phyloP scores from a whole-genome alignment of 768 basidiomycete genomes.

The Termitomyces sp. region DNA sequence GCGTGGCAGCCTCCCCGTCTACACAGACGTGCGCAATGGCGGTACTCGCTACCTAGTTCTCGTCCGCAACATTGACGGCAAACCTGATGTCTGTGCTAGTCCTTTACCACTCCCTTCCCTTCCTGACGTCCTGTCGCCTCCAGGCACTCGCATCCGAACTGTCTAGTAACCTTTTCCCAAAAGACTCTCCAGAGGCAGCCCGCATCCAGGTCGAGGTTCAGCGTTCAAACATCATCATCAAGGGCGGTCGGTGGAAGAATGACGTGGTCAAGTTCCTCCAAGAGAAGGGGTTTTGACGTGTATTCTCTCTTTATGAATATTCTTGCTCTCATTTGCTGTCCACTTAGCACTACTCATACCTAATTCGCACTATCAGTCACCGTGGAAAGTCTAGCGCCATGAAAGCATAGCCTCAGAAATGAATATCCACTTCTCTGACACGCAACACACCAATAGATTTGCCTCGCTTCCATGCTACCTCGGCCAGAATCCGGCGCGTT shows the following conservation, averaged over 20 bases:
- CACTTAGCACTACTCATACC: constrained; percentile 8
- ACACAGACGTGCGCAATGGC: constrained; percentile 69
- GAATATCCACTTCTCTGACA: constrained; percentile 7
- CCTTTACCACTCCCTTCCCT: constrained; percentile 2
- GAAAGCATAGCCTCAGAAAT: constrained; percentile 3
- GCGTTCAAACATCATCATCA: constrained; percentile 53
- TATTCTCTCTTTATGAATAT: constrained; percentile 5
- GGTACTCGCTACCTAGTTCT: constrained; percentile 57
- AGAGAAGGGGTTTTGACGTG: constrained; percentile 57
- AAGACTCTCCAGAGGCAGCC: constrained; percentile 42
- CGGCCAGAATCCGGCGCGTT: constrained; percentile 2
- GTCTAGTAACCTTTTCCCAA: constrained; percentile 45
- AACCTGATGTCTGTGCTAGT: constrained; percentile 46
- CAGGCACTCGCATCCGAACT: constrained; percentile 65
- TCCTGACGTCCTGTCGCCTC: constrained; percentile 14
- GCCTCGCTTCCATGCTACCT: background rate
- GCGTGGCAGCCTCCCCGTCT: constrained; percentile 69
- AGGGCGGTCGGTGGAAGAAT: constrained; percentile 63
- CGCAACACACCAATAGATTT: constrained; percentile 2
- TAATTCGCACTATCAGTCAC: constrained; percentile 10
- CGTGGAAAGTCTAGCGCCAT: constrained; percentile 7
- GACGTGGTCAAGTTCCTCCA: constrained; percentile 63
- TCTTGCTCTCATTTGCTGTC: constrained; percentile 13
- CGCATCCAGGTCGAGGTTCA: constrained; percentile 49
- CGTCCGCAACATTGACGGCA: constrained; percentile 70